Percentiles rank a stretch among this genome's conserved stretches.
phyloP scores from a whole-genome alignment of 257 asterid genomes.

The Apocynum venetum region DNA sequence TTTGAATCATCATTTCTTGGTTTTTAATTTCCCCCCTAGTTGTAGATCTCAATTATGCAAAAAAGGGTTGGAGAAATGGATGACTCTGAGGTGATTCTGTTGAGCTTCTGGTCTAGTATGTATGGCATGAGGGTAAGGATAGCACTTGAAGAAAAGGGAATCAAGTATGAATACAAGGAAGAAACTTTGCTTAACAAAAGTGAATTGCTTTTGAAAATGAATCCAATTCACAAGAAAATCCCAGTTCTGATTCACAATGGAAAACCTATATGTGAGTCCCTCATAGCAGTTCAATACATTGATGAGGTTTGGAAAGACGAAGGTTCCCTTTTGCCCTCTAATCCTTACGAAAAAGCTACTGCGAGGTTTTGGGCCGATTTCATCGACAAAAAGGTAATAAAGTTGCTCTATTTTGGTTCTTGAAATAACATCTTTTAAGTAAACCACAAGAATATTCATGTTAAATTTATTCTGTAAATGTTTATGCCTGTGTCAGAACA shows the following conservation, averaged over 20 bases:
- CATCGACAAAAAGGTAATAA: constrained; percentile 17
- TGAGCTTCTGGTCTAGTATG: constrained; percentile 17
- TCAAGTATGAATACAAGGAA: constrained; percentile 15
- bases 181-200: constrained; percentile 19
- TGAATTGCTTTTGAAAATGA: constrained; percentile 30
- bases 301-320: constrained; percentile 24
- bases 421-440: too few species aligned
- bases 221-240: constrained; percentile 28
- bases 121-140: constrained; percentile 24
- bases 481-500: too few species aligned
- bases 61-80: background rate
- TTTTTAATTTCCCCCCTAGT: too few species aligned
- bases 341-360: constrained; percentile 14
- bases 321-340: constrained; percentile 7
- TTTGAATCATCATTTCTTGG: background rate
- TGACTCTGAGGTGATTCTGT: constrained; percentile 14
- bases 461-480: too few species aligned
- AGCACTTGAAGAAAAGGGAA: constrained; percentile 23
- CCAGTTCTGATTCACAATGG: constrained; percentile 41
- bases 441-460: too few species aligned
- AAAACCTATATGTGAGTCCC: constrained; percentile 22
- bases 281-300: constrained; percentile 26
- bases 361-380: constrained; percentile 17
- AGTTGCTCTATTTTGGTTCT: too few species aligned
- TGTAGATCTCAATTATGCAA: too few species aligned